A percentile compares a stretch with the other conserved stretches of the same genome.
Conservation (phyloP, 1,284 basidiomycete genomes). For the Trichosporon sp. region DNA sequence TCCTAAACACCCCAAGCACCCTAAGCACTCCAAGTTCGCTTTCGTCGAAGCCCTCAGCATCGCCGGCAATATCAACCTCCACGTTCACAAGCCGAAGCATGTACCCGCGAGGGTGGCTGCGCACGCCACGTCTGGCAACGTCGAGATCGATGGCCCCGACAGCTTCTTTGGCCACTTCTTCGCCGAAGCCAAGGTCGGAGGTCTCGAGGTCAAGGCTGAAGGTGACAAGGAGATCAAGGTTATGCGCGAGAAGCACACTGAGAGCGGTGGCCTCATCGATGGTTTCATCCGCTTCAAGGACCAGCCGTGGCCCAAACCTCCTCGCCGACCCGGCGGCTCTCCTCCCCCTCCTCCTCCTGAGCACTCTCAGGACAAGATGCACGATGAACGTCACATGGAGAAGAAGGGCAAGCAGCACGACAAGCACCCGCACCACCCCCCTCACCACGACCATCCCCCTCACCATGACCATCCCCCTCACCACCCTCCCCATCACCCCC, state of each 20-base stretch:
- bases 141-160: slow-evolving; percentile 38
- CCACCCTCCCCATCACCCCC: slow-evolving; percentile 23
- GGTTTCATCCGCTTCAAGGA: slow-evolving; percentile 36
- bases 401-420: slow-evolving; percentile 3
- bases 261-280: slow-evolving; percentile 34
- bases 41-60: slow-evolving; percentile 39
- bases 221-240: slow-evolving; percentile 35
- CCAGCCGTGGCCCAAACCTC: slow-evolving; percentile 20
- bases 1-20: slow-evolving; percentile 25
- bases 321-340: not conserved
- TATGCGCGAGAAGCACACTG: slow-evolving; percentile 31
- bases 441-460: slow-evolving; percentile 21
- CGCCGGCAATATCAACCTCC: slow-evolving; percentile 38
- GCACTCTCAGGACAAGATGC: not conserved
- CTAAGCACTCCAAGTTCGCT: slow-evolving; percentile 25
- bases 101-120: slow-evolving; percentile 53
- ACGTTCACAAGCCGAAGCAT: slow-evolving; percentile 35
- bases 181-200: slow-evolving; percentile 35
- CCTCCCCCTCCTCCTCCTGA: not conserved
- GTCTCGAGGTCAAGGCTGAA: slow-evolving; percentile 29
- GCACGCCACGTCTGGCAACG: slow-evolving; percentile 57
- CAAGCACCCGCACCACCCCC: slow-evolving; percentile 17
- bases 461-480: slow-evolving; percentile 21
- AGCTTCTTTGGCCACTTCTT: slow-evolving; percentile 42
- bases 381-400: slow-evolving; percentile 18